Evolutionary conservation across 1,284 basidiomycete genomes (phyloP), one percentile per base, ranked within the genome.

Genomic region (Earliella scabrosa): DNA sequence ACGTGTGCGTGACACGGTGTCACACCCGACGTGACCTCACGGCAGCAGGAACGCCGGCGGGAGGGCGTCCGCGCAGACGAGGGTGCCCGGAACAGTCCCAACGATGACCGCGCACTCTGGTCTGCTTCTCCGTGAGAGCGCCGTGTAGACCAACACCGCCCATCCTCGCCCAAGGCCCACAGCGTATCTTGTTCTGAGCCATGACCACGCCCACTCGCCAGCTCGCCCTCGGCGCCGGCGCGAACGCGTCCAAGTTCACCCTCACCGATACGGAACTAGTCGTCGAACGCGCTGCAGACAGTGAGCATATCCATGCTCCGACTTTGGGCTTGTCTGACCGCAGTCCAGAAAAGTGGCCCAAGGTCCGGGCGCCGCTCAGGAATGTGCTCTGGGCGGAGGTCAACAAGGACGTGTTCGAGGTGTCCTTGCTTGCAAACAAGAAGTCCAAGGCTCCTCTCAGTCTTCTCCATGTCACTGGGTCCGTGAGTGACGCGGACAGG

Each of bases 331-430:
- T n/a, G 24, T 43, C 41, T 45, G 27, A 38, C 43, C 14, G 5
- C n/a, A 21, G 27, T 24, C 9, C 55, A 70, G 70, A 60, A 45
- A 60, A 63, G 56, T 71, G 71, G 67, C 61, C 68, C 21, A 56
- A 44, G 36, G 66, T 71, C 4, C 67, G 74, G 14, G 67, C 79
- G 6, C 71, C 78, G 20, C 68, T 82, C 48, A 73, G 74, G 35
- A 75, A 85, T 59, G 77, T 90, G 45, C 66, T 90, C 18, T 77
- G 77, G 60, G 81, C 81, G 2, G 74, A 70, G 35, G 66, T 79
- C 35, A 69, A 77, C 18, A 65, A 68, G 32, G 68, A 69, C 16
- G 54, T 59, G 2, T 61, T 87, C 20, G 70, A 79, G 35, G 69
- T 87, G 2, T 75, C 81, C 23, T 80, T 81, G 54, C 63, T 88